These are phyloP conservation scores for Talaromyces rugulosus DNA, from an alignment of 2,329 filamentous ascomycete genomes.

Conservation along the genomic window DNA sequence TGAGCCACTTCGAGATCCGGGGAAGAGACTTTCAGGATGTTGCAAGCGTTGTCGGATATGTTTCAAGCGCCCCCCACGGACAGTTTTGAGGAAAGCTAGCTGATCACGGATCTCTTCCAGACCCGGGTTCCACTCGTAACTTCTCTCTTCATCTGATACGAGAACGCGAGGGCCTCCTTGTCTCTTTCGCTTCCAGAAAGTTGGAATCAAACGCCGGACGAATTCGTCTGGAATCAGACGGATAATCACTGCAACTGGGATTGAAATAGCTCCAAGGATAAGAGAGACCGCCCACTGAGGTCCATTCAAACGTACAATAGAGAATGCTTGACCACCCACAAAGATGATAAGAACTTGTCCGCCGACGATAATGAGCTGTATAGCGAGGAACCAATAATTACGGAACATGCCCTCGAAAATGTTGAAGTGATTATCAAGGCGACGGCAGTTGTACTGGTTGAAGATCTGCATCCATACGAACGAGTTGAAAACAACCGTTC, in stretches of 20 bases:
- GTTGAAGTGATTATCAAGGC: constrained; percentile 42
- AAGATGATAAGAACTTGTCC: constrained; percentile 71
- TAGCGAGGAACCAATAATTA: constrained; percentile 52
- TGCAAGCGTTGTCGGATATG: constrained; percentile 58
- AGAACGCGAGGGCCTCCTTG: constrained; percentile 34
- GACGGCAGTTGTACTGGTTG: constrained; percentile 48
- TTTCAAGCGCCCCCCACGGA: constrained; percentile 60
- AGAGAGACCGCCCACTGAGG: constrained; percentile 67
- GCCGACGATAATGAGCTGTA: constrained; percentile 62
- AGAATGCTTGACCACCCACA: constrained; percentile 64
- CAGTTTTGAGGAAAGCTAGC: constrained; percentile 58
- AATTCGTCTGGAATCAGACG: constrained; percentile 58
- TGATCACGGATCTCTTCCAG: constrained; percentile 61
- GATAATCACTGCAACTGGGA: constrained; percentile 62
- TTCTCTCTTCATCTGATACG: constrained; percentile 44
- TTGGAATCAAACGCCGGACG: constrained; percentile 41
- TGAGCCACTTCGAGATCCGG: constrained; percentile 38
- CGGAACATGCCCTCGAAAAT: constrained; percentile 40
- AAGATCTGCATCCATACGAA: constrained; percentile 46
- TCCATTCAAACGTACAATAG: constrained; percentile 57
- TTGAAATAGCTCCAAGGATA: constrained; percentile 61
- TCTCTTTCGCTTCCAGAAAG: constrained; percentile 33
- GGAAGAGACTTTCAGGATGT: constrained; percentile 49
- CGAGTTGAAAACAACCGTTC: constrained; percentile 42
- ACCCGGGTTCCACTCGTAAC: constrained; percentile 56